Percentiles rank a stretch among this genome's conserved stretches.
Evolutionary conservation across 2,329 filamentous ascomycete genomes (phyloP).

Genomic region (Verticillium nubilum): DNA sequence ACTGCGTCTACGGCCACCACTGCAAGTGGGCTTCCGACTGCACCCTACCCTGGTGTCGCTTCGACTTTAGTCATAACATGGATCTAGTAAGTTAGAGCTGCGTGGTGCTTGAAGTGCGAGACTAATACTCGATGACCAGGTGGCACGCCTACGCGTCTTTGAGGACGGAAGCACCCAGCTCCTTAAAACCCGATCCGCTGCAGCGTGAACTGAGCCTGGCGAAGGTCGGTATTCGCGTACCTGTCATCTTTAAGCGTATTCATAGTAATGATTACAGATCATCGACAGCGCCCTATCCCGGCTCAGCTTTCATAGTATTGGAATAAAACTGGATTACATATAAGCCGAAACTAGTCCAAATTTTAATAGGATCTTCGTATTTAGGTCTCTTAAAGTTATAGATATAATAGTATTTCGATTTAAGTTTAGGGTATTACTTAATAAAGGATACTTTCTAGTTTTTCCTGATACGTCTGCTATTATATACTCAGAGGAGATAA

Average conservation of each 20-base stretch:
- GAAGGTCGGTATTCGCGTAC: not conserved
- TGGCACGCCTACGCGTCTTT: constrained; percentile 6
- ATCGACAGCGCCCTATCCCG: no score
- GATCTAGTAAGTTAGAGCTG: constrained; percentile 9
- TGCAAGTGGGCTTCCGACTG: constrained; percentile 15
- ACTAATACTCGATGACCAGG: not conserved
- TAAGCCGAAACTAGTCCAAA: no score
- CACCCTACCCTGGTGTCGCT: constrained; percentile 12
- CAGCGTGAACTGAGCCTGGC: not conserved
- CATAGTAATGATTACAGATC: not conserved
- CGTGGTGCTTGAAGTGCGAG: not conserved
- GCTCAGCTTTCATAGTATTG: no score
- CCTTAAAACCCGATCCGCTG: not conserved
- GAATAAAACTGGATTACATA: no score
- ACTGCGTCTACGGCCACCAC: constrained; percentile 15
- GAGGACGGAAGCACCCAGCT: constrained; percentile 10
- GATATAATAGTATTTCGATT: no score
- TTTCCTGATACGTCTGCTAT: no score
- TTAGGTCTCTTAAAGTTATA: no score
- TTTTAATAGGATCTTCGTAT: no score
- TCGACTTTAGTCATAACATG: constrained; percentile 14
- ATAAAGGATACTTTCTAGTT: no score
- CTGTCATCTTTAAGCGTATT: not conserved
- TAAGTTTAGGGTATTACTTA: no score
- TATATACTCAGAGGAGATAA: no score